Evolutionary conservation across 495 filamentous ascomycete genomes (phyloP).

Genomic region (Lentithecium fluviatile): DNA sequence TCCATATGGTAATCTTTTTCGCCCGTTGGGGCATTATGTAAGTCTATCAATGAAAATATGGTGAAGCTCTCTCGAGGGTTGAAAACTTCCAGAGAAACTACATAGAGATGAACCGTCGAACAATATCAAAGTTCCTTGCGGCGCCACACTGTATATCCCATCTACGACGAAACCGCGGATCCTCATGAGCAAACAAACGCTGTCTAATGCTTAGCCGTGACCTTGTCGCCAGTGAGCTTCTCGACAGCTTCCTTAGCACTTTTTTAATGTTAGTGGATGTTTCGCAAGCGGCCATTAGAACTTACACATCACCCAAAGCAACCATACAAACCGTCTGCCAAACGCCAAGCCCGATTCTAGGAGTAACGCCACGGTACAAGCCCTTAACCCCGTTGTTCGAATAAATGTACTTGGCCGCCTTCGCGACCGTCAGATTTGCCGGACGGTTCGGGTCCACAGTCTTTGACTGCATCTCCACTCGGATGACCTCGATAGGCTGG

Average conservation of each 20-base stretch:
- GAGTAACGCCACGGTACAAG: slow-evolving; percentile 92
- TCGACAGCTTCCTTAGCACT: slow-evolving; percentile 97
- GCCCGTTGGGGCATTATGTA: background rate
- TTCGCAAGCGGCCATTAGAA: slow-evolving; percentile 38
- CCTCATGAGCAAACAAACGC: slow-evolving; percentile 1
- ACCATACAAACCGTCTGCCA: slow-evolving; percentile 99
- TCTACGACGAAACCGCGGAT: background rate
- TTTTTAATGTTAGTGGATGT: slow-evolving; percentile 47
- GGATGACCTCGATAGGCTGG: slow-evolving; percentile 99
- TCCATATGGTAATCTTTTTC: background rate
- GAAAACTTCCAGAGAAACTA: background rate
- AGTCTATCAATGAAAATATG: background rate
- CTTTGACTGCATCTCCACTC: slow-evolving; percentile 99
- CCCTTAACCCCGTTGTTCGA: slow-evolving; percentile 82
- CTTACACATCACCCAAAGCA: slow-evolving; percentile 97
- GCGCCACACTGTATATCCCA: background rate
- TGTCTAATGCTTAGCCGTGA: slow-evolving; percentile 94
- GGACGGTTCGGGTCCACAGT: slow-evolving; percentile 95
- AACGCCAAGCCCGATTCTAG: slow-evolving; percentile 89
- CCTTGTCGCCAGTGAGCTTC: slow-evolving; percentile 89
- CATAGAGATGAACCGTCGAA: background rate
- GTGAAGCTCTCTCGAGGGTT: background rate
- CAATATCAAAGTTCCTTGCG: background rate
- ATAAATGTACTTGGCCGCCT: slow-evolving; percentile 93
- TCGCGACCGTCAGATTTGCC: slow-evolving; percentile 96